These are phyloP conservation scores for Marchantia polymorpha DNA, from an alignment of 225 moss, liverwort and hornwort genomes.

Conservation along the genomic window DNA sequence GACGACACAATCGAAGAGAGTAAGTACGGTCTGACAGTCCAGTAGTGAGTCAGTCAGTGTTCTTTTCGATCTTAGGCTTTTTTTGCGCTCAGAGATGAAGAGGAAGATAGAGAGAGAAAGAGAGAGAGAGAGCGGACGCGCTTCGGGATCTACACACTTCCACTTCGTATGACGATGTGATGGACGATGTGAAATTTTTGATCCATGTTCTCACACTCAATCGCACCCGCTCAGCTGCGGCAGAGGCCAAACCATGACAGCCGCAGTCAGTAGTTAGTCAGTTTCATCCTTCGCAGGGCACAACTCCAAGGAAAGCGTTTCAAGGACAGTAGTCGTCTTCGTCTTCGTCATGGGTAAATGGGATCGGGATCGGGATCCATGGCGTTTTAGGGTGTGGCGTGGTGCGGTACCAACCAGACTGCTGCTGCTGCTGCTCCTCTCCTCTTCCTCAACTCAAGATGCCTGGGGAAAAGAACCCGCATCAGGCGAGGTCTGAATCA, in stretches of 20 bases:
- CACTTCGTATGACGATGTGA: not conserved
- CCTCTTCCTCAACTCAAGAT: not conserved
- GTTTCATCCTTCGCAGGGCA: not conserved
- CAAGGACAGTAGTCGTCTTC: not conserved
- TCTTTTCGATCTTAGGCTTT: too few relatives aligned
- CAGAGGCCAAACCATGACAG: too few relatives aligned
- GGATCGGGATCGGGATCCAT: not conserved
- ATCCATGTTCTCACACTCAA: not conserved
- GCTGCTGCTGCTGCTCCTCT: not conserved
- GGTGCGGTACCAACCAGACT: not conserved
- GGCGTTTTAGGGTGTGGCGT: not conserved
- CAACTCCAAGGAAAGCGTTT: not conserved
- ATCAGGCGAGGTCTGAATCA: not conserved
- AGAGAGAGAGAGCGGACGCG: not conserved
- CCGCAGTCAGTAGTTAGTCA: not conserved
- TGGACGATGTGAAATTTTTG: not conserved
- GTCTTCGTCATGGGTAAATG: not conserved
- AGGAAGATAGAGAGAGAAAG: not conserved
- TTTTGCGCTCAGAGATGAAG: too few relatives aligned
- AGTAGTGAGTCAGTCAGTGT: not conserved
- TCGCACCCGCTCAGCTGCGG: too few relatives aligned
- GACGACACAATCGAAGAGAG: not conserved
- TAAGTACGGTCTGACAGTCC: not conserved
- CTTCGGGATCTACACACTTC: not conserved
- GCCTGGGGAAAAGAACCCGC: constrained; percentile 1